Evolutionary conservation across 2,329 filamentous ascomycete species (phyloP).

Genomic region (Cryphonectria japonica): DNA sequence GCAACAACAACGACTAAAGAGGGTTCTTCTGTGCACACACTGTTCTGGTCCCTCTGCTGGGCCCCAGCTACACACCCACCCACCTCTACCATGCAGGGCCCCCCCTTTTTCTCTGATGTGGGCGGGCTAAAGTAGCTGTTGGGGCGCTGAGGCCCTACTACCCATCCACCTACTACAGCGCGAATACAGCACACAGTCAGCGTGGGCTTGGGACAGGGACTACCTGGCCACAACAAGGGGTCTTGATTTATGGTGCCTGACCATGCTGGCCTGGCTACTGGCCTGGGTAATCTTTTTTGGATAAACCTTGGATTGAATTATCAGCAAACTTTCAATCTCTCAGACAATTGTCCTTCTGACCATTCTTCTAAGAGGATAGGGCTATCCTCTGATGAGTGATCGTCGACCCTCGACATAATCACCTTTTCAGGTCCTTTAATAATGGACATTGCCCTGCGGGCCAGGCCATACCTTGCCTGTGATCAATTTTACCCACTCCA

Average conservation of each 20-base stretch:
- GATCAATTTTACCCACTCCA: background rate
- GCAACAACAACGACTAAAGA: background rate
- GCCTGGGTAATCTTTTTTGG: too few species aligned
- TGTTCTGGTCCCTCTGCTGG: background rate
- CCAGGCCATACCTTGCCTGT: background rate
- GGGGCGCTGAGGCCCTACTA: background rate
- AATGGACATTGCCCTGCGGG: background rate
- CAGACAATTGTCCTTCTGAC: background rate
- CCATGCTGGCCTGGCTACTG: background rate
- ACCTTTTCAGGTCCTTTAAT: background rate
- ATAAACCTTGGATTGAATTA: background rate
- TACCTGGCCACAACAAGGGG: slow-evolving; percentile 3
- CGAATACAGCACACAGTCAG: background rate
- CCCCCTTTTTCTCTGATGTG: background rate
- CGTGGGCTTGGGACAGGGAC: background rate
- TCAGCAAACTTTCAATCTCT: background rate
- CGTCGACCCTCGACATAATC: background rate
- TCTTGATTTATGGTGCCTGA: background rate
- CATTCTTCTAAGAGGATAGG: background rate
- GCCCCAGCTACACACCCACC: background rate
- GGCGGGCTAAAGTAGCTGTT: background rate
- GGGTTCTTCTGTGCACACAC: background rate
- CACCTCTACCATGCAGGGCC: background rate
- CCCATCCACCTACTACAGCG: too few species aligned
- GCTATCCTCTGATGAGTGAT: slow-evolving; percentile 12